Base-by-base conservation (phyloP, 2,329 filamentous ascomycete genomes). In the Sarocladium kiliense region DNA sequence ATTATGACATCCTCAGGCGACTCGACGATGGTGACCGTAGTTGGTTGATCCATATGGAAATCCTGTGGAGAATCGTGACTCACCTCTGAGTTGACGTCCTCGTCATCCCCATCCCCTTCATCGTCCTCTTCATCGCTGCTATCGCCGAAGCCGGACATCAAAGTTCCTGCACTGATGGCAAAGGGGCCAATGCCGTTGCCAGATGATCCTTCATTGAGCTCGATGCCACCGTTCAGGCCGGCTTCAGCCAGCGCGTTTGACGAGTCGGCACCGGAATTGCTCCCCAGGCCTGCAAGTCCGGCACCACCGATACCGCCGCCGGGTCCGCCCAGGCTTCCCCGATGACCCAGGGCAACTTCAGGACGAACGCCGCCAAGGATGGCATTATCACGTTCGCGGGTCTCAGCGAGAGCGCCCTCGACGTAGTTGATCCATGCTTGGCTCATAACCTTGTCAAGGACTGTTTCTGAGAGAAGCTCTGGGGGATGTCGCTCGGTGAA, bases 111-210 rank as follows among this genome's bases (percentile, higher is more conserved):
- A 58, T 96, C 90, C 73, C 91, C 88, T 59, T 97, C 93, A 63
- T 97, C 93, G 60, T 97, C 94, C 61, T 97, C 94, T 71, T 97
- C 93, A 63, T 96, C 91, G 65, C 91, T 96, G 50, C 89, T 94
- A 72, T 91, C 96, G 66, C 91, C 92, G 72, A 97, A 97, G 54
- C 92, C 91, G 66, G 89, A 93, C 72, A 94, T 82, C 58, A 96
- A 76, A 27, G 88, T 87, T 53, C 88, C 87, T 39, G 85, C 81
- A 64, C 84, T 86, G 63, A 89, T 83, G 41, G 85, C 84, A 68
- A 92, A 93, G 14, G 82, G 81, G 1, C 87, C 86, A 54, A 87
- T 85, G 53, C 86, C 86, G 57, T 84, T 85, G 57, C 79, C 81
- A 58, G 81, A 75, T 44, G 74, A 80, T 62, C 85, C 84, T 60